A percentile compares a stretch with the other conserved stretches of the same genome.
Evolutionary conservation across 352 stramenopile species (phyloP).

Genomic region (Pythium chondricola): DNA sequence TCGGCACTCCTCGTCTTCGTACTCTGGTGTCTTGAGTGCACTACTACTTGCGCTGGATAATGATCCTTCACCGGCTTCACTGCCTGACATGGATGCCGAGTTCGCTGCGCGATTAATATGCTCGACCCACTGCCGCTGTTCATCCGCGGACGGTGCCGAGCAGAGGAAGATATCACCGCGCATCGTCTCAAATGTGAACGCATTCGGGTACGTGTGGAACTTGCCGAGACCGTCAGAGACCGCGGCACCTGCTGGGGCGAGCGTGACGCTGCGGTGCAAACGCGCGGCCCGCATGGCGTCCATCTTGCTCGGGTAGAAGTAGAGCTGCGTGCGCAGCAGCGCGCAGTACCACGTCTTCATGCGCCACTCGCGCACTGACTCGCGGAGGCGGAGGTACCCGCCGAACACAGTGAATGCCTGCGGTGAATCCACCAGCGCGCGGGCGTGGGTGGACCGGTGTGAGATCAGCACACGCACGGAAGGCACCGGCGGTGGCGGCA

Average conservation of each 20-base stretch:
- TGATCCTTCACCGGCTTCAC: too few species aligned
- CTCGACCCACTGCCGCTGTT: constrained; percentile 24
- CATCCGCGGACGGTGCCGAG: constrained; percentile 17
- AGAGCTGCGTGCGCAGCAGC: constrained; percentile 23
- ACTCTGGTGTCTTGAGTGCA: background rate
- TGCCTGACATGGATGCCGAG: background rate
- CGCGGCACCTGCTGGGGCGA: constrained; percentile 2
- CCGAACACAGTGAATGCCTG: constrained; percentile 15
- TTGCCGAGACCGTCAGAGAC: constrained; percentile 15
- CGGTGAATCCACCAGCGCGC: constrained; percentile 8
- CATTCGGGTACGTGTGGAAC: constrained; percentile 25
- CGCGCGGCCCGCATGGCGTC: constrained; percentile 22
- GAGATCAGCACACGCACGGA: constrained; percentile 19
- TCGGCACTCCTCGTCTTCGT: background rate
- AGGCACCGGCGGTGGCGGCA: background rate
- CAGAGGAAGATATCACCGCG: constrained; percentile 26
- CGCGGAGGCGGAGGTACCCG: constrained; percentile 28
- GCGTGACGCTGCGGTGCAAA: constrained; percentile 13
- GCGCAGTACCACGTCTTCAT: constrained; percentile 40
- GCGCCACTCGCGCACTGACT: constrained; percentile 26
- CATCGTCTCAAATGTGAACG: constrained; percentile 24
- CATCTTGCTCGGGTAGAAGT: constrained; percentile 24
- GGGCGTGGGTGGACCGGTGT: constrained; percentile 25
- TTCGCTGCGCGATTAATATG: constrained; percentile 9
- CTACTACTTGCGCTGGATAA: background rate